A percentile compares a stretch with the other conserved stretches of the same genome.
Evolutionary conservation across 306 rosid genomes (phyloP).

Genomic region (apple (Malus domestica)): ASM211411v1 NC_041792.1:20493907-20494406

Average conservation of each 20-base stretch:
- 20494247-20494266: background rate
- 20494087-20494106: background rate
- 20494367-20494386: background rate
- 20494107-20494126: too few relatives aligned
- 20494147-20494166: too few relatives aligned
- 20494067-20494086: background rate
- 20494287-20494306: background rate
- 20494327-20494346: background rate
- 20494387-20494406: background rate
- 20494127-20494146: too few relatives aligned
- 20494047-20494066: background rate
- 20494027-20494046: background rate
- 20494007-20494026: background rate
- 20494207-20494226: background rate
- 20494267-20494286: background rate
- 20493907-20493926: constrained; percentile 51
- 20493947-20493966: constrained; percentile 25
- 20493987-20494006: background rate
- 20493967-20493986: constrained; percentile 6
- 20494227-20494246: background rate
- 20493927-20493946: constrained; percentile 51
- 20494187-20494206: too few relatives aligned
- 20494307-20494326: background rate
- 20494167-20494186: too few relatives aligned
- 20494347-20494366: background rate